Evolutionary conservation across 1,284 basidiomycete genomes (phyloP).

Genomic region (Leccinum angustisporum): DNA sequence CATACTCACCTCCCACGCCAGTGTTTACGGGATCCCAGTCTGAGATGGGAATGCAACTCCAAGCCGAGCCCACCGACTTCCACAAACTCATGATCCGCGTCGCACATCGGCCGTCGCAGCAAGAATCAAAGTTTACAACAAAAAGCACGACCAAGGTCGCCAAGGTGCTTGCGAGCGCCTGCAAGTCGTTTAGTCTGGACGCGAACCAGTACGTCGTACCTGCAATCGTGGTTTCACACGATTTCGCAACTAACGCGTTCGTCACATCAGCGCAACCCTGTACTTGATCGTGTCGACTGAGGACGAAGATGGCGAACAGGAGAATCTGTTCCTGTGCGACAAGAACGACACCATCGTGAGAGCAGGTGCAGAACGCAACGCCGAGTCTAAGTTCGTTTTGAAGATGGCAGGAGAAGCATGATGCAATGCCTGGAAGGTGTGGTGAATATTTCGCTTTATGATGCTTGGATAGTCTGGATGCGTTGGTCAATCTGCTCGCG

Average conservation of each 20-base stretch:
- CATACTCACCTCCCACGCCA: background rate
- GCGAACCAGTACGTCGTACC: slow-evolving; percentile 27
- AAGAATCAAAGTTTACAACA: slow-evolving; percentile 43
- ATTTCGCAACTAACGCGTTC: background rate
- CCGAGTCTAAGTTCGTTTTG: slow-evolving; percentile 27
- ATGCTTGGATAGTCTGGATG: slow-evolving; percentile 6
- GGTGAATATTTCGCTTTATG: background rate
- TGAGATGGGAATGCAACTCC: slow-evolving; percentile 3
- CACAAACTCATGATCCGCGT: slow-evolving; percentile 36
- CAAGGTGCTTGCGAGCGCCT: slow-evolving; percentile 44
- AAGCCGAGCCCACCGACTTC: slow-evolving; percentile 6
- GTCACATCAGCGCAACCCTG: slow-evolving; percentile 24
- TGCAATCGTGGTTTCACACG: background rate
- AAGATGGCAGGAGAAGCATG: slow-evolving; percentile 26
- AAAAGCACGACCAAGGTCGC: slow-evolving; percentile 42
- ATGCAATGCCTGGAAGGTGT: slow-evolving; percentile 3
- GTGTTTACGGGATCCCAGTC: slow-evolving; percentile 8
- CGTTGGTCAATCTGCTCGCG: background rate
- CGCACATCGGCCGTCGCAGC: slow-evolving; percentile 29
- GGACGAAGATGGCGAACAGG: slow-evolving; percentile 25
- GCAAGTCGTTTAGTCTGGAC: slow-evolving; percentile 43
- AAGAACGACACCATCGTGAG: slow-evolving; percentile 31
- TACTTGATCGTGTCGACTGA: slow-evolving; percentile 25
- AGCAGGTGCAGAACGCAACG: slow-evolving; percentile 29
- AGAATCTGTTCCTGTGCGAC: slow-evolving; percentile 30